Evolutionary conservation across 2,329 filamentous ascomycete genomes (phyloP).

Genomic region (Fusarium humuli): DNA sequence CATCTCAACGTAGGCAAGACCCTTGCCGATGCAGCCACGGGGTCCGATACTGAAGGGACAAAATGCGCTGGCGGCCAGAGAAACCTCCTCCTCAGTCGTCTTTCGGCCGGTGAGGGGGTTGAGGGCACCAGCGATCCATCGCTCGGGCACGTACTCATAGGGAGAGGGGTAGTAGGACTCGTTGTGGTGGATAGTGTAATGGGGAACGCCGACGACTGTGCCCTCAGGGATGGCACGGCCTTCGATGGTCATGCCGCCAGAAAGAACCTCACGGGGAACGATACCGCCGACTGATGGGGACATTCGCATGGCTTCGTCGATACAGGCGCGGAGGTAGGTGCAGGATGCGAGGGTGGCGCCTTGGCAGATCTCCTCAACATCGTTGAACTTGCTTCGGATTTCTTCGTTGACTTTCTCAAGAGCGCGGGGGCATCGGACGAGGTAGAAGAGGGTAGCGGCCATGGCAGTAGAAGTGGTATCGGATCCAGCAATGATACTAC

Average conservation of each 20-base stretch:
- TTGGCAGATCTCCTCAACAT: constrained; percentile 66
- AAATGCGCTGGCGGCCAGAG: constrained; percentile 73
- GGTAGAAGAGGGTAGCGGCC: constrained; percentile 72
- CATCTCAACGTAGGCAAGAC: constrained; percentile 75
- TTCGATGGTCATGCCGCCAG: constrained; percentile 66
- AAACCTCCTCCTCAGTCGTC: constrained; percentile 63
- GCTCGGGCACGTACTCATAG: constrained; percentile 70
- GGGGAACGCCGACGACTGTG: constrained; percentile 72
- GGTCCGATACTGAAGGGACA: constrained; percentile 79
- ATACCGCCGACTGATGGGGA: constrained; percentile 71
- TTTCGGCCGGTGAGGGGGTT: constrained; percentile 52
- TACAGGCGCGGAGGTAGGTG: constrained; percentile 71
- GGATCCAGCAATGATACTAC: constrained; percentile 75
- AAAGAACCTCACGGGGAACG: constrained; percentile 68
- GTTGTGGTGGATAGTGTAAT: constrained; percentile 78
- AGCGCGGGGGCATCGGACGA: constrained; percentile 63
- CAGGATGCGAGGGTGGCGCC: constrained; percentile 63
- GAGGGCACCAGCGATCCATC: constrained; percentile 68
- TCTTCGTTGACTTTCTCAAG: constrained; percentile 63
- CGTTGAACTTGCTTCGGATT: constrained; percentile 62
- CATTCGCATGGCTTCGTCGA: constrained; percentile 74
- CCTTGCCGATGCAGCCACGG: constrained; percentile 78
- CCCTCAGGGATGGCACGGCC: constrained; percentile 67
- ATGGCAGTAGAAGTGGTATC: constrained; percentile 78
- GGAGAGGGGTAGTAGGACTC: constrained; percentile 70